Conservation (phyloP, 306 rosid genomes). For the Corylus americana region DNA sequence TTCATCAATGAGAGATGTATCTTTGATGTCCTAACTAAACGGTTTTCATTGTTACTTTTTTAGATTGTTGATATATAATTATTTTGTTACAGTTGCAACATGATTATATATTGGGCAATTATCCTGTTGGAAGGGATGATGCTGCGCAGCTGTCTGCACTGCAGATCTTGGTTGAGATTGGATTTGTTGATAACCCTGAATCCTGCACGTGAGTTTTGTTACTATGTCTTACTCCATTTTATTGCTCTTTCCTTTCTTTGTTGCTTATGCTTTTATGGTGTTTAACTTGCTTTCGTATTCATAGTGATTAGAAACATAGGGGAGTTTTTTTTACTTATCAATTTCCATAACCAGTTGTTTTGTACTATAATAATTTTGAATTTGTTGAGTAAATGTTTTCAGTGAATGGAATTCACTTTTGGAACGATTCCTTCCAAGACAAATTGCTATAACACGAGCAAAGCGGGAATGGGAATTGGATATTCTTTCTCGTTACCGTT, state of each 20-base stretch:
- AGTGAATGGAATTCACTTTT: constrained; percentile 93
- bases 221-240: constrained; percentile 22
- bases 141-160: constrained; percentile 90
- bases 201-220: constrained; percentile 70
- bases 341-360: no score
- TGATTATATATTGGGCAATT: constrained; percentile 90
- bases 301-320: not conserved
- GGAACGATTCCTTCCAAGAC: constrained; percentile 84
- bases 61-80: constrained; percentile 14
- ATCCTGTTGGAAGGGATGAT: constrained; percentile 94
- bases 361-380: not conserved
- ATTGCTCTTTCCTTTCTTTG: not conserved
- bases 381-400: constrained; percentile 31
- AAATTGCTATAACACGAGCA: constrained; percentile 86
- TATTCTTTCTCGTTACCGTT: constrained; percentile 80
- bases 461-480: constrained; percentile 95
- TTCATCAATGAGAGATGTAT: not conserved
- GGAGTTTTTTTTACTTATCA: not conserved
- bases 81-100: constrained; percentile 77
- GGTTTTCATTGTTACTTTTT: constrained; percentile 22
- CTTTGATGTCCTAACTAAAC: not conserved
- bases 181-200: constrained; percentile 66
- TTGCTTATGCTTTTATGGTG: constrained; percentile 4
- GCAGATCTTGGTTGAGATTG: constrained; percentile 90
- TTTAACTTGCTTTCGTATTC: constrained; percentile 15